A percentile compares a stretch with the other conserved stretches of the same genome.
Evolutionary conservation across 129 eudicot genomes (phyloP).

Genomic region (Lonicera japonica): DNA sequence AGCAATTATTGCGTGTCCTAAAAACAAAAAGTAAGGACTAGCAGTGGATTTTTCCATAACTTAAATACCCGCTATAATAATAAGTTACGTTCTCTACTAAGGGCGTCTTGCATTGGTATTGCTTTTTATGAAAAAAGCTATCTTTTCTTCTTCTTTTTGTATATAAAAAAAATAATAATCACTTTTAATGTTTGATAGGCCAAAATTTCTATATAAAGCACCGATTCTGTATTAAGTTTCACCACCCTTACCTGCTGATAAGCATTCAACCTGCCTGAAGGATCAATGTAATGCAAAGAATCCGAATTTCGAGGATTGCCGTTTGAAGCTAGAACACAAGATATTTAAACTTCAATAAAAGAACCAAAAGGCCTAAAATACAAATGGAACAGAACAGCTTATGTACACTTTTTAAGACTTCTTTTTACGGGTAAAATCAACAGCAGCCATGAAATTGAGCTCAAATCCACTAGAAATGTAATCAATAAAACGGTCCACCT

Average conservation of each 20-base stretch:
- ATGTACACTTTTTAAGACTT: neutral
- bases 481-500: constrained; percentile 68
- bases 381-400: neutral
- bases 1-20: too few species aligned
- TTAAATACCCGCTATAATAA: too few species aligned
- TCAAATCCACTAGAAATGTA: constrained; percentile 92
- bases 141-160: too few species aligned
- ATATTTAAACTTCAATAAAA: constrained; percentile 5
- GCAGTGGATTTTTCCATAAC: too few species aligned
- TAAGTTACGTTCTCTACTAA: too few species aligned
- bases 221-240: neutral
- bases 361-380: neutral
- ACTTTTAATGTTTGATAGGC: too few species aligned
- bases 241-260: constrained; percentile 71
- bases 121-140: too few species aligned
- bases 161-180: too few species aligned
- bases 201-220: too few species aligned
- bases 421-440: constrained; percentile 92
- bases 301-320: constrained; percentile 61
- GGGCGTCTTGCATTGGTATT: too few species aligned
- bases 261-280: constrained; percentile 73
- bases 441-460: constrained; percentile 95
- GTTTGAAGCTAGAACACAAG: constrained; percentile 69
- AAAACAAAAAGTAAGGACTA: too few species aligned
- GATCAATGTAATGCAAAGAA: constrained; percentile 85